Evolutionary conservation across 2,329 filamentous ascomycete species (phyloP).

Genomic region (Cercospora sp.): DNA sequence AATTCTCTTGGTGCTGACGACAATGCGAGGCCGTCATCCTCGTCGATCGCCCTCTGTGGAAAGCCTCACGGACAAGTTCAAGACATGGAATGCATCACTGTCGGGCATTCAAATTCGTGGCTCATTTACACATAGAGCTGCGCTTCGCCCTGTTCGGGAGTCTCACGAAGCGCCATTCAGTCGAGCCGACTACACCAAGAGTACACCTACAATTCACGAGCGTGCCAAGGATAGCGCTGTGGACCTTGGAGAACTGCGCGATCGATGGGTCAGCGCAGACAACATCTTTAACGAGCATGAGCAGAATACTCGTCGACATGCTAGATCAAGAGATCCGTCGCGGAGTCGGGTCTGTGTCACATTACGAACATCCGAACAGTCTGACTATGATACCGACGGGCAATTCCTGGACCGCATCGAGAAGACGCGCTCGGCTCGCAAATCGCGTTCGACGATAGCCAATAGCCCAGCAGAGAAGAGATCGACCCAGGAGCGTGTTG

Average conservation of each 20-base stretch:
- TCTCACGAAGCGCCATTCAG: neutral
- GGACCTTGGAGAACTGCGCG: conserved; percentile 8
- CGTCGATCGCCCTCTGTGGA: conserved; percentile 7
- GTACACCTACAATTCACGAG: neutral
- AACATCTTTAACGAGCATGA: neutral
- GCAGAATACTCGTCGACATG: neutral
- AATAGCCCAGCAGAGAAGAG: neutral
- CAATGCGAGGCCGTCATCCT: conserved; percentile 1
- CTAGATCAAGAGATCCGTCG: conserved; percentile 5
- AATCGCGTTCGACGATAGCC: neutral
- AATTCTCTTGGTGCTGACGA: neutral
- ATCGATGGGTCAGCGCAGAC: neutral
- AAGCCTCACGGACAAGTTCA: conserved; percentile 15
- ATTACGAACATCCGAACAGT: neutral
- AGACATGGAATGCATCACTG: conserved; percentile 7
- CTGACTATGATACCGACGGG: neutral
- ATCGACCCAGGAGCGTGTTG: neutral
- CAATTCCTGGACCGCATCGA: conserved; percentile 9
- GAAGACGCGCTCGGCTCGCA: neutral
- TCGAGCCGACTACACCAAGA: conserved; percentile 7
- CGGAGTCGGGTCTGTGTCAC: neutral
- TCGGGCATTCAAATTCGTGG: conserved; percentile 8
- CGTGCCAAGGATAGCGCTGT: conserved; percentile 9
- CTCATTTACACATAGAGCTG: conserved; percentile 9
- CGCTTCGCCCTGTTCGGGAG: neutral